Conservation (phyloP, 768 basidiomycete species). For the Lentinula aciculospora region DNA sequence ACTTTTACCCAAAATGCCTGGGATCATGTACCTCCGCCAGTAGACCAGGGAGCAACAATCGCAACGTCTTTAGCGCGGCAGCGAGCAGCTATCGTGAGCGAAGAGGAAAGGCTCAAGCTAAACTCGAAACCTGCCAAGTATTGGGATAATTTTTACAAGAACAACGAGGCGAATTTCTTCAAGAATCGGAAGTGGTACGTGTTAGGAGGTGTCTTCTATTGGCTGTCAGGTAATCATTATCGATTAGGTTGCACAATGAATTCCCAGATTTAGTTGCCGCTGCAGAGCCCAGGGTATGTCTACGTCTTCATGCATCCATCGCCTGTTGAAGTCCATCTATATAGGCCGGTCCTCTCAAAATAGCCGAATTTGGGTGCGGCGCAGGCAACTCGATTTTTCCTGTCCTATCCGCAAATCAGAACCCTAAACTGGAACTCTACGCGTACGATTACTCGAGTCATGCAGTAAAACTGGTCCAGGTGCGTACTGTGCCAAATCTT, state of each 20-base stretch:
- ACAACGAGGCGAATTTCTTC: constrained; percentile 86
- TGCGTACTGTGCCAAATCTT: constrained; percentile 20
- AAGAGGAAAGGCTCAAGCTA: constrained; percentile 64
- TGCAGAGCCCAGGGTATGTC: constrained; percentile 52
- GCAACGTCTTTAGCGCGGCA: constrained; percentile 67
- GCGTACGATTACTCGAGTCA: constrained; percentile 91
- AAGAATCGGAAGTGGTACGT: constrained; percentile 80
- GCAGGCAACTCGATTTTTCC: constrained; percentile 96
- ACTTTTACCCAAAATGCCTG: constrained; percentile 88
- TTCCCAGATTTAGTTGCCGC: constrained; percentile 83
- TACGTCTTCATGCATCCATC: constrained; percentile 9
- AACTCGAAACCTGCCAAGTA: constrained; percentile 69
- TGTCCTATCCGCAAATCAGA: constrained; percentile 74
- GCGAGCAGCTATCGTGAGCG: constrained; percentile 63
- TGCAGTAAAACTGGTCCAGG: constrained; percentile 88
- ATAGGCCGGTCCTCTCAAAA: constrained; percentile 70
- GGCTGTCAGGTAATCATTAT: not conserved
- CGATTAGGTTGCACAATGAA: constrained; percentile 72
- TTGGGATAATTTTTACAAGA: constrained; percentile 91
- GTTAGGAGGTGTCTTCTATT: not conserved
- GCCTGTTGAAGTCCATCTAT: not conserved
- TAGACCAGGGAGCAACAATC: constrained; percentile 75
- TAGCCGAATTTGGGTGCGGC: constrained; percentile 92
- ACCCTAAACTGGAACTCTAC: constrained; percentile 64
- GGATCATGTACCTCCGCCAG: constrained; percentile 85